These are phyloP conservation scores for Orbilia brochopaga DNA, from an alignment of 2,329 filamentous ascomycete species.

Conservation along the genomic window DNA sequence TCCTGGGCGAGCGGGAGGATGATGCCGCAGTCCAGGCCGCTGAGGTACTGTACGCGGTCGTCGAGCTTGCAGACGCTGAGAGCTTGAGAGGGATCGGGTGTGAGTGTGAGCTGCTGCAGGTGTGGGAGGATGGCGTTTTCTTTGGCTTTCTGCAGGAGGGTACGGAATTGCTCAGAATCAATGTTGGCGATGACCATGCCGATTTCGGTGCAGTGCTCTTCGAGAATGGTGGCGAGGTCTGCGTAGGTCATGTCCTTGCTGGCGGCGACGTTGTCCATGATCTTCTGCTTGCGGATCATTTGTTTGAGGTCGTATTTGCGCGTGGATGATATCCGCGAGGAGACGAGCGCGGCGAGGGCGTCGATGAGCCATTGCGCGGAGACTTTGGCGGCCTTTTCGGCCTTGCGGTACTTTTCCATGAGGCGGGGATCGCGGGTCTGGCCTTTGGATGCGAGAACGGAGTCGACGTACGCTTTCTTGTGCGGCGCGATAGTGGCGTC, in stretches of 20 bases:
- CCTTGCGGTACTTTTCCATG: conserved; percentile 40
- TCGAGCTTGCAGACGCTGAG: conserved; percentile 24
- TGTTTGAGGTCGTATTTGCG: conserved; percentile 49
- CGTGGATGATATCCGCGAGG: conserved; percentile 42
- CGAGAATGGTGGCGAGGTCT: conserved; percentile 23
- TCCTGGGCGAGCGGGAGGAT: conserved; percentile 41
- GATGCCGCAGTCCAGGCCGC: conserved; percentile 40
- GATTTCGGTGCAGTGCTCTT: conserved; percentile 44
- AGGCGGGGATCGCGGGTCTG: conserved; percentile 35
- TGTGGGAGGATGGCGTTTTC: conserved; percentile 25
- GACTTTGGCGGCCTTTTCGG: conserved; percentile 39
- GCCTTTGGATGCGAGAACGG: conserved; percentile 23
- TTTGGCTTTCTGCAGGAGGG: conserved; percentile 23
- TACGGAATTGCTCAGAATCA: conserved; percentile 20
- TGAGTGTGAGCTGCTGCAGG: conserved; percentile 37
- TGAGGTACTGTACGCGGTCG: conserved; percentile 41
- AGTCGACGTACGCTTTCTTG: conserved; percentile 42
- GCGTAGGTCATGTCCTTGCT: conserved; percentile 49
- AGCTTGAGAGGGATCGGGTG: background rate
- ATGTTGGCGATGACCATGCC: conserved; percentile 47
- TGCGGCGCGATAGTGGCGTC: conserved; percentile 23
- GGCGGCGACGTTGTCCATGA: conserved; percentile 38
- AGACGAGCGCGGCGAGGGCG: conserved; percentile 35
- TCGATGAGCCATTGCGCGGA: conserved; percentile 48
- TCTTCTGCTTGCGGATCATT: conserved; percentile 48